Base-by-base conservation (phyloP, 306 rosid genomes). In the Trifolium fragiferum region DNA sequence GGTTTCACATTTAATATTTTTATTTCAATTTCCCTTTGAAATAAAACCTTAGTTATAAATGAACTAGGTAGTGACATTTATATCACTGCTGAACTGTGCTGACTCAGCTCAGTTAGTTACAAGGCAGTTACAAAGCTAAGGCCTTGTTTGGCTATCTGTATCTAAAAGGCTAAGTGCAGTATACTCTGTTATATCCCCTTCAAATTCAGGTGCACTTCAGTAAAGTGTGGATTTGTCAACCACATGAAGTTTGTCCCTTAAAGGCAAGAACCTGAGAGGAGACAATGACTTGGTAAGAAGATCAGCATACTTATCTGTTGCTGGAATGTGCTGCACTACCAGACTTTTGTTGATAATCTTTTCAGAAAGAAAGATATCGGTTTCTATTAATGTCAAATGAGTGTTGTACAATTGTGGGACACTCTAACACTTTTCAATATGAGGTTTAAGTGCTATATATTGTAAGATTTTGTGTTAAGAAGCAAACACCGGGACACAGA, bases 401-500 rank as follows among this genome's bases (percentile, higher is more conserved):
- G 33, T 30, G 33, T 30, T 30, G 33, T 41, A 53, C 27, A 1
- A 54, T 2, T 54, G 7, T 54, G 27, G 27, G 30, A 54, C 14
- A 10, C 1, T 18, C 6, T 18, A 11, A 19, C 27, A 19, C 27
- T 8, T 20, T 53, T 53, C 27, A 53, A 53, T 53, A 19, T 50
- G 20, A 50, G 16, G 57, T 7, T 20, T 50, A 4, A 1, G 57
- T 50, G 57, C 11, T 8, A 50, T 5, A 50, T 50, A 21, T 18
- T 50, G 23, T 16, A 50, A n/a, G 23, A 7, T 16, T 47, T 30
- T 30, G 57, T 64, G 40, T 46, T 63, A 63, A 69, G 74, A 69
- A 55, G 64, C 76, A 53, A 37, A 46, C 53, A 63, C 33, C n/a
- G 63, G 20, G 66, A 27, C 19, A 25, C 5, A 49, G 33, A 50